These are phyloP conservation scores for Fusarium sp. DNA, from an alignment of 2,329 filamentous ascomycete genomes.

Conservation along the genomic window DNA sequence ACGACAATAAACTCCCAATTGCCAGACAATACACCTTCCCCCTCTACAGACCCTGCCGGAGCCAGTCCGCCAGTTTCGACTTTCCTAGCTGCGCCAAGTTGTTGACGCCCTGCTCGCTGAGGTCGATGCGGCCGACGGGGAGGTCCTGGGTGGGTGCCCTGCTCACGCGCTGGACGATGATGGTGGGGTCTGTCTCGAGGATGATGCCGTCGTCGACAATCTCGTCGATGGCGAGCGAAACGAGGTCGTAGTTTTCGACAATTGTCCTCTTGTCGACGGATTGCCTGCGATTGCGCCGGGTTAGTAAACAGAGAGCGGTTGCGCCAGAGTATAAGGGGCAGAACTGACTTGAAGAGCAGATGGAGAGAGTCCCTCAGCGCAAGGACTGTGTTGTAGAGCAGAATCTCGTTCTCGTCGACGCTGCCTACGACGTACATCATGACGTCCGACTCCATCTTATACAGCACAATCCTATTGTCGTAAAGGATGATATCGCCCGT, in stretches of 20 bases:
- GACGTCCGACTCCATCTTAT: conserved; percentile 98
- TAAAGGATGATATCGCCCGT: conserved; percentile 97
- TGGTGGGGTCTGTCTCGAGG: conserved; percentile 95
- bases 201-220: conserved; percentile 97
- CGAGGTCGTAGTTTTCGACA: conserved; percentile 98
- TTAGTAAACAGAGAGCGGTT: conserved; percentile 16
- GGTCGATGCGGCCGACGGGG: conserved; percentile 92
- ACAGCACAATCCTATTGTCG: conserved; percentile 95
- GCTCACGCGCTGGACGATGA: conserved; percentile 93
- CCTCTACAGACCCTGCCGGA: conserved; percentile 83
- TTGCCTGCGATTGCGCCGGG: conserved; percentile 71
- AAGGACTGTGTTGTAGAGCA: conserved; percentile 94
- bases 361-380: conserved; percentile 92
- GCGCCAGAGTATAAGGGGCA: background rate
- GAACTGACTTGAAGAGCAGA: conserved; percentile 87
- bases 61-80: conserved; percentile 89
- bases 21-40: conserved; percentile 25
- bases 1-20: conserved; percentile 47
- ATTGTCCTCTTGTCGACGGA: conserved; percentile 98
- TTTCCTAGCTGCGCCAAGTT: conserved; percentile 96
- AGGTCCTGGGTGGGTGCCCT: conserved; percentile 92
- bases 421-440: conserved; percentile 95
- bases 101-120: conserved; percentile 95
- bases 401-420: conserved; percentile 95
- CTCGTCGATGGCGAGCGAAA: conserved; percentile 94